Base-by-base conservation (phyloP, 441 rosid species). In the Erodium chrysanthum region DNA sequence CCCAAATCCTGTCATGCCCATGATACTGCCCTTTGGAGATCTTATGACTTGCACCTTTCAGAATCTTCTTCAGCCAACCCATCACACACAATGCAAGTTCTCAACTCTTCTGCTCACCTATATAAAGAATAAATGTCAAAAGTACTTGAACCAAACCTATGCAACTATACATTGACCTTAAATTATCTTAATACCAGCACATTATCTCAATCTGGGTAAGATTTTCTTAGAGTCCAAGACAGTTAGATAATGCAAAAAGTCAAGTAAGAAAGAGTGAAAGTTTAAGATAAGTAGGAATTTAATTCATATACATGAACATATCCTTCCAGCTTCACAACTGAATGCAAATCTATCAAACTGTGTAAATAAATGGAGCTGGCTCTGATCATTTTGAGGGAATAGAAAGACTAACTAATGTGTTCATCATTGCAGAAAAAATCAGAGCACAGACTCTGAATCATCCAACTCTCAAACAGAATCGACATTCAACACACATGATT, bases 61-160 rank as follows among this genome's bases (percentile, higher is more conserved):
- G 90, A 71, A 89, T 75, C 76, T 89, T 94, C 78, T 78, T 87
- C 50, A 94, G 82, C 99, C 99, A 91, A 76, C 89, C 90, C 96
- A 89, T 89, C 18, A 73, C 35, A 68, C 74, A 48, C 69, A 69
- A 67, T 40, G 77, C 78, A 79, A 91, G 80, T 72, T 76, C 78
- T 71, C 79, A 71, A 71, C 67, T 73, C 66, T 71, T 65, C 46
- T 78, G 91, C 14, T 79, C 85, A 77, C 59, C 59, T 17, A 52
- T 52, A 23, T 50, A n/a, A 21, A n/a, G n/a, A 0, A 37, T 37
- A 37, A 37, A 5, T 37, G 10, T 37, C 10, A 37, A 37, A 37
- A 9, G 44, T 37, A 37, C 44, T 37, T 37, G 44, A 37, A 21
- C 80, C 31, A 59, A 67, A n/a, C 68, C 73, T 75, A 76, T 44